Conservation (phyloP, 169 alveolate species). For the Cryptosporidium muris region DNA sequence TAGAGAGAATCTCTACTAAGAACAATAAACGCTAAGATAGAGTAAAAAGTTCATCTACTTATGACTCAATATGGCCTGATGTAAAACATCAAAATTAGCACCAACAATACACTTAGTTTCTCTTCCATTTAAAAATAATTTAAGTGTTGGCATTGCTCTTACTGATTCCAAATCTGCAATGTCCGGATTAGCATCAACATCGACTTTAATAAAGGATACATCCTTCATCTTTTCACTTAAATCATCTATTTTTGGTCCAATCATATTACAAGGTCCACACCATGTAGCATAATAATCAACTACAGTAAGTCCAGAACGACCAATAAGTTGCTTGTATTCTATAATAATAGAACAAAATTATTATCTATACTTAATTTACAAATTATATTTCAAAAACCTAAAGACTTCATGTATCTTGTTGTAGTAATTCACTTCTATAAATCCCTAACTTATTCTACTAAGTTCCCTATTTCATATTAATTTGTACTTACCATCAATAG, state of each 20-base stretch:
- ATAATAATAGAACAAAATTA: not conserved
- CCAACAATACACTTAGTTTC: slow-evolving; percentile 72
- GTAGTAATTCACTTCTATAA: not conserved
- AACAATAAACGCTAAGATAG: not conserved
- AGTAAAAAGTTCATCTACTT: not conserved
- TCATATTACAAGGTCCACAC: slow-evolving; percentile 82
- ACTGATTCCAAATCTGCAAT: slow-evolving; percentile 57
- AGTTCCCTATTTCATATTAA: too few species aligned
- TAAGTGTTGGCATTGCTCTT: slow-evolving; percentile 75
- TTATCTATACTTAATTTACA: not conserved
- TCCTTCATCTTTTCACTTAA: slow-evolving; percentile 65
- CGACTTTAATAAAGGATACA: slow-evolving; percentile 73
- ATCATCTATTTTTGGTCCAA: slow-evolving; percentile 76
- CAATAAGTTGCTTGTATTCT: slow-evolving; percentile 35
- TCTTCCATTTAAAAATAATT: slow-evolving; percentile 69
- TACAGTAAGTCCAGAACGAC: slow-evolving; percentile 71
- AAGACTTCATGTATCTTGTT: not conserved
- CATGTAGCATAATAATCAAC: slow-evolving; percentile 82
- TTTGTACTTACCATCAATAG: slow-evolving; percentile 22
- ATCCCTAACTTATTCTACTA: not conserved
- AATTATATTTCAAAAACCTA: not conserved
- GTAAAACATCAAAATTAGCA: slow-evolving; percentile 72
- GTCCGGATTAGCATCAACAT: slow-evolving; percentile 70
- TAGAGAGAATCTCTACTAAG: not conserved
- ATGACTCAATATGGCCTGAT: slow-evolving; percentile 31